phyloP scores from a whole-genome alignment of 2,329 filamentous ascomycete genomes.

The Calycina herbarum region DNA sequence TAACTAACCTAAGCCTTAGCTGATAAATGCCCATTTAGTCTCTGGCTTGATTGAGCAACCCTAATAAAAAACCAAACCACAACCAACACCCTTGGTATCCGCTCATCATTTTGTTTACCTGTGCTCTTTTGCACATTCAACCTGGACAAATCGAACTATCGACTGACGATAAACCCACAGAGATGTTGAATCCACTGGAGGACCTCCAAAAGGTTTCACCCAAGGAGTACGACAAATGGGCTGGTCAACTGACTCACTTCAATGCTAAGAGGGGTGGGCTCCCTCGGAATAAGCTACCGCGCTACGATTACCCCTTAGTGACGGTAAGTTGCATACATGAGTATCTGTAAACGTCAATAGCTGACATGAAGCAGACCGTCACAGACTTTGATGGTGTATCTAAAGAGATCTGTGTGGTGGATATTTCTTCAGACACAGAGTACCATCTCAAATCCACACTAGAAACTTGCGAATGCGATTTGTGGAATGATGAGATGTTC shows the following conservation, averaged over 20 bases:
- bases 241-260: not conserved
- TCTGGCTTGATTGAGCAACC: too few relatives aligned
- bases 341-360: not conserved
- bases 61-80: too few relatives aligned
- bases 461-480: not conserved
- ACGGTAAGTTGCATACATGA: not conserved
- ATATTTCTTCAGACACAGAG: not conserved
- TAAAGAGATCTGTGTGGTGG: not conserved
- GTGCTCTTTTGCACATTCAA: too few relatives aligned
- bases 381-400: not conserved
- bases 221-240: not conserved
- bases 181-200: not conserved
- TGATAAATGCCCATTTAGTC: too few relatives aligned
- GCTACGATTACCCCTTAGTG: not conserved
- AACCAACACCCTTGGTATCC: too few relatives aligned
- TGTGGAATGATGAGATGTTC: not conserved
- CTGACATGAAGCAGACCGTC: not conserved
- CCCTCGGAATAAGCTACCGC: too few relatives aligned
- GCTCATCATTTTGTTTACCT: too few relatives aligned
- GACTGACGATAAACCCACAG: too few relatives aligned
- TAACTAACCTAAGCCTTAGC: too few relatives aligned
- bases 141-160: too few relatives aligned
- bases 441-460: not conserved
- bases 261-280: not conserved
- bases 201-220: not conserved